A percentile compares a stretch with the other conserved stretches of the same genome.
Evolutionary conservation across 1,284 basidiomycete species (phyloP).

Genomic region (Athelia sp.): DNA sequence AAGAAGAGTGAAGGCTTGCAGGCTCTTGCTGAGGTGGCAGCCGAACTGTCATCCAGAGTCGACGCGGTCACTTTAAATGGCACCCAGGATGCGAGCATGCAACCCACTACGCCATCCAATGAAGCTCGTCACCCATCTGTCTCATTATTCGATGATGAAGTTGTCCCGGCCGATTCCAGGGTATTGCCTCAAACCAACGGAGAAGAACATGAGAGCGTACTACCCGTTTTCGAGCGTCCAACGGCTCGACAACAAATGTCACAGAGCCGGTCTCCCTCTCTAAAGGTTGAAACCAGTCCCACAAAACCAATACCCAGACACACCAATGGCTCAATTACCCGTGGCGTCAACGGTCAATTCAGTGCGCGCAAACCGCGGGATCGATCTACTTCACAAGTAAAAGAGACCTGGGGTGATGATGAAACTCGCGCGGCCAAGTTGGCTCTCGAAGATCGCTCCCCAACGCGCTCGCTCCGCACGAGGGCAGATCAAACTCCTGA

Average conservation of each 20-base stretch:
- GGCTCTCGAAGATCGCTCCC: slow-evolving; percentile 28
- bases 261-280: too few species aligned
- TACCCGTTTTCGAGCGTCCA: neutral
- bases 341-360: neutral
- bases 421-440: slow-evolving; percentile 33
- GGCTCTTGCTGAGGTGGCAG: slow-evolving; percentile 17
- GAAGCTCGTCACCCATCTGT: neutral
- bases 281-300: too few species aligned
- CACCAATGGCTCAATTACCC: neutral
- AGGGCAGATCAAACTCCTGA: slow-evolving; percentile 18
- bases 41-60: slow-evolving; percentile 14
- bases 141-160: neutral
- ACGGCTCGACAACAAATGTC: neutral
- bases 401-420: slow-evolving; percentile 23
- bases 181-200: neutral
- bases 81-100: slow-evolving; percentile 7
- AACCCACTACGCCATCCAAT: neutral
- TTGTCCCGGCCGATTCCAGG: neutral
- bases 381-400: neutral
- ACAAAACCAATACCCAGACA: neutral
- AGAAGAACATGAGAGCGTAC: neutral
- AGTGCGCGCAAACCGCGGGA: neutral
- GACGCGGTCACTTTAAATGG: slow-evolving; percentile 1
- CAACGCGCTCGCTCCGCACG: slow-evolving; percentile 22
- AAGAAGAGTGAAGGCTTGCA: slow-evolving; percentile 36